Evolutionary conservation across 306 rosid species (phyloP).

Genomic region (Castanea crenata): DNA sequence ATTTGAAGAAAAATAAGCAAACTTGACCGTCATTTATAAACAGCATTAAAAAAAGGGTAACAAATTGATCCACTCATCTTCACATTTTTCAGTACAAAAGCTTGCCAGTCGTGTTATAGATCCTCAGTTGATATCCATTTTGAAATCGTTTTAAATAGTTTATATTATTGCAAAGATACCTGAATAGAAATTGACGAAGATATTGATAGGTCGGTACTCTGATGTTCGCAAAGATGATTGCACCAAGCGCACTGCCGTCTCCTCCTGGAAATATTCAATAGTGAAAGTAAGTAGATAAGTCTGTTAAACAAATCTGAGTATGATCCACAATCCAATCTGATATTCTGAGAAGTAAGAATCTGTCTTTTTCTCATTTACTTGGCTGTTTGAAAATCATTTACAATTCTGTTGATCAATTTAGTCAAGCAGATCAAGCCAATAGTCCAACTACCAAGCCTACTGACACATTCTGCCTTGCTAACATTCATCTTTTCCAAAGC

Average conservation of each 20-base stretch:
- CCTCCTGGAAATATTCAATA: slow-evolving; percentile 58
- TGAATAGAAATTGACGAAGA: slow-evolving; percentile 82
- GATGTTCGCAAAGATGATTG: slow-evolving; percentile 63
- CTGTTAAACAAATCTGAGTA: not conserved
- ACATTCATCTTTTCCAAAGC: too few species aligned
- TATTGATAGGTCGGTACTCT: slow-evolving; percentile 78
- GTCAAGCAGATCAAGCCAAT: too few species aligned
- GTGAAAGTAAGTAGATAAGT: not conserved
- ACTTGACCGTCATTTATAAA: not conserved
- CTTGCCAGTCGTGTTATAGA: not conserved
- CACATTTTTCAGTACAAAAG: not conserved
- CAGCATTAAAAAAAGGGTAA: too few species aligned
- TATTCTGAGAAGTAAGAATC: not conserved
- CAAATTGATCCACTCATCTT: not conserved
- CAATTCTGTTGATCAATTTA: too few species aligned
- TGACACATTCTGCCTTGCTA: too few species aligned
- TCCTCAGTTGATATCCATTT: not conserved
- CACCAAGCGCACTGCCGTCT: slow-evolving; percentile 77
- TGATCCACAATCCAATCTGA: not conserved
- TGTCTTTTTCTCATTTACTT: too few species aligned
- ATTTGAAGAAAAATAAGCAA: not conserved
- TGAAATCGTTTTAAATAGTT: slow-evolving; percentile 1
- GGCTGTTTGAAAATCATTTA: too few species aligned
- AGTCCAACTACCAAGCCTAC: too few species aligned
- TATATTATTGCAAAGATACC: slow-evolving; percentile 38